These are phyloP conservation scores for Salix arbutifolia DNA, from an alignment of 345 rosid species.

Conservation along the genomic window DNA sequence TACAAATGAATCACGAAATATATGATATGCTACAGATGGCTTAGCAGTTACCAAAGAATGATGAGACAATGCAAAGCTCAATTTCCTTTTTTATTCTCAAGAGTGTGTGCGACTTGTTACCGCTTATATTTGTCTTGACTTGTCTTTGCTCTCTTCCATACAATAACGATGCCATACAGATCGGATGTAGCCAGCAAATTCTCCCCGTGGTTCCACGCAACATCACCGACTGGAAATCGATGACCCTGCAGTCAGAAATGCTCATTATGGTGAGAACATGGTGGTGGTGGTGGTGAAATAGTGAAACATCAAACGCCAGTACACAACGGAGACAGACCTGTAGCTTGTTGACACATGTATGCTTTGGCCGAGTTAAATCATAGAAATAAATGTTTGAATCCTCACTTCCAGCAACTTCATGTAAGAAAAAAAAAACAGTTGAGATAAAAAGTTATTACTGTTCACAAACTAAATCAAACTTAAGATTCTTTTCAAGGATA, in stretches of 20 bases:
- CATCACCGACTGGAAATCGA: conserved; percentile 75
- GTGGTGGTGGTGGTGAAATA: neutral
- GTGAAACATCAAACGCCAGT: neutral
- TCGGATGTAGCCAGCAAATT: conserved; percentile 94
- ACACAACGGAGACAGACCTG: conserved; percentile 48
- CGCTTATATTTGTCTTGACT: conserved; percentile 26
- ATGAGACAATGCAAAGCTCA: neutral
- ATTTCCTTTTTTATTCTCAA: neutral
- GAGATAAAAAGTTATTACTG: neutral
- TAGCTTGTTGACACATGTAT: conserved; percentile 89
- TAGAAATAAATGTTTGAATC: conserved; percentile 93
- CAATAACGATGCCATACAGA: conserved; percentile 81
- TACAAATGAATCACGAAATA: neutral
- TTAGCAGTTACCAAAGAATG: conserved; percentile 8
- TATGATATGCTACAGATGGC: neutral
- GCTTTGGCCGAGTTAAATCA: conserved; percentile 77
- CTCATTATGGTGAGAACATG: neutral
- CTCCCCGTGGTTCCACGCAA: conserved; percentile 98
- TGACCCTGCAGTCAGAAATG: conserved; percentile 64
- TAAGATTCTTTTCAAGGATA: neutral
- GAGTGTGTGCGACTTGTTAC: conserved; percentile 2
- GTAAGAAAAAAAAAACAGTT: conserved; percentile 15
- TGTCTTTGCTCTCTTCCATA: conserved; percentile 93
- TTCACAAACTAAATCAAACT: neutral
- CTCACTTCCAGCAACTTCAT: conserved; percentile 83